These are phyloP conservation scores for Tripterygium wilfordii DNA, from an alignment of 177 flowering plant genomes.

Conservation along the genomic window DNA sequence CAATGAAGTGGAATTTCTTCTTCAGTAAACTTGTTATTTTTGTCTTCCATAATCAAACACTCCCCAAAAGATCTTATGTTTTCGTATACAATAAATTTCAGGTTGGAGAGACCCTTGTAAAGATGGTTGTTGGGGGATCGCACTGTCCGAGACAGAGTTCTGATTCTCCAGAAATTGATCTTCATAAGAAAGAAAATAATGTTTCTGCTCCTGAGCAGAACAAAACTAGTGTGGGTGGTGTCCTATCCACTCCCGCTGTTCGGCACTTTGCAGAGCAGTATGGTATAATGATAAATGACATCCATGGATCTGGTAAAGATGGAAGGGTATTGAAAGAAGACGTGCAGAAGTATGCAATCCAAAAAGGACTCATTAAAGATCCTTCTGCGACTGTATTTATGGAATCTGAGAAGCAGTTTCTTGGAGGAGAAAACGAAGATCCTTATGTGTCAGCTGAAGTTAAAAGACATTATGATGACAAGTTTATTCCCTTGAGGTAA, in stretches of 20 bases:
- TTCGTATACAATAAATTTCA: too few relatives aligned
- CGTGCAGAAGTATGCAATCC: slow-evolving; percentile 50
- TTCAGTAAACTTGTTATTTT: too few relatives aligned
- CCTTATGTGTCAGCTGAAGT: slow-evolving; percentile 14
- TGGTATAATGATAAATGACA: slow-evolving; percentile 58
- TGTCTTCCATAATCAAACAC: too few relatives aligned
- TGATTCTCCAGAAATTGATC: slow-evolving; percentile 17
- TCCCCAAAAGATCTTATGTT: too few relatives aligned
- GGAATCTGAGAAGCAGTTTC: slow-evolving; percentile 12
- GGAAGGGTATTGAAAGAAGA: slow-evolving; percentile 85
- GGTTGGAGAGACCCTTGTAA: slow-evolving; percentile 92
- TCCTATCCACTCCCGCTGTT: slow-evolving; percentile 74
- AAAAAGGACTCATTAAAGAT: slow-evolving; percentile 33
- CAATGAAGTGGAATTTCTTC: too few relatives aligned
- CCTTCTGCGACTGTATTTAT: slow-evolving; percentile 18
- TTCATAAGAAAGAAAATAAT: too few relatives aligned
- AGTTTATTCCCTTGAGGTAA: slow-evolving; percentile 64
- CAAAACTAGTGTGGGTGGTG: slow-evolving; percentile 28
- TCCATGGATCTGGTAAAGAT: slow-evolving; percentile 75
- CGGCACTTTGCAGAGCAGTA: slow-evolving; percentile 69
- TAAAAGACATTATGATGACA: slow-evolving; percentile 39
- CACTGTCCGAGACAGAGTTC: slow-evolving; percentile 12
- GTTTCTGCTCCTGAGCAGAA: slow-evolving; percentile 21
- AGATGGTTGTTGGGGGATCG: slow-evolving; percentile 49
- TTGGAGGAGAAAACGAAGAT: slow-evolving; percentile 19